Evolutionary conservation across 1,284 basidiomycete genomes (phyloP).

Genomic region (Abortiporus biennis): DNA sequence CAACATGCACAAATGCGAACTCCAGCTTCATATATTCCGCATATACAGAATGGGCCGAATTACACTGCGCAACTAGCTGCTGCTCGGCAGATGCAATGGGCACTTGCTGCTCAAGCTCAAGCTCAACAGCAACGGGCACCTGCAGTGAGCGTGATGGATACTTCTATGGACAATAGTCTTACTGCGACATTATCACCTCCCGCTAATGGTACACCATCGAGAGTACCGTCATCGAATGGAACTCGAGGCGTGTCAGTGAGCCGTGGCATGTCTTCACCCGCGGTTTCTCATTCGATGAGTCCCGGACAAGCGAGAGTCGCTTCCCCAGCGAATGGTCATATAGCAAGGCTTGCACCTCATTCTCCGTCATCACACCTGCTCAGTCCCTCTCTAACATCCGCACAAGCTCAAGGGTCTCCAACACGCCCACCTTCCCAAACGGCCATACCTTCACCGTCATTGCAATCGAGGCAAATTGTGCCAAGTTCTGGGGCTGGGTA

Average conservation of each 20-base stretch:
- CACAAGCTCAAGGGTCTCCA: slow-evolving; percentile 46
- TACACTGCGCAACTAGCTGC: slow-evolving; percentile 37
- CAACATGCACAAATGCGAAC: slow-evolving; percentile 22
- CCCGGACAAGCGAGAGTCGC: slow-evolving; percentile 30
- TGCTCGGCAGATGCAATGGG: slow-evolving; percentile 35
- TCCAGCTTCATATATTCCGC: slow-evolving; percentile 28
- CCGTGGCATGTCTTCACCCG: slow-evolving; percentile 21
- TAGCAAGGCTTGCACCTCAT: slow-evolving; percentile 23
- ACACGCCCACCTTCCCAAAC: slow-evolving; percentile 50
- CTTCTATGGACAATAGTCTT: slow-evolving; percentile 20
- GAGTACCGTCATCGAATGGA: slow-evolving; percentile 52
- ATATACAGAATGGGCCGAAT: slow-evolving; percentile 27
- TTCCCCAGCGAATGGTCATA: slow-evolving; percentile 17
- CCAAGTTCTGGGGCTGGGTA: slow-evolving; percentile 39
- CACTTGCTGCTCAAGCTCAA: slow-evolving; percentile 18
- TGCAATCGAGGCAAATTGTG: slow-evolving; percentile 52
- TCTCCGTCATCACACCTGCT: slow-evolving; percentile 51
- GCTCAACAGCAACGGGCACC: slow-evolving; percentile 27
- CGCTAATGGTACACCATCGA: slow-evolving; percentile 28
- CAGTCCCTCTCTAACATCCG: slow-evolving; percentile 38
- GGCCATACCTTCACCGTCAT: slow-evolving; percentile 54
- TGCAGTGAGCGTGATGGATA: slow-evolving; percentile 21
- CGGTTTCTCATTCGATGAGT: slow-evolving; percentile 29
- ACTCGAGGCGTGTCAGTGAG: slow-evolving; percentile 28
- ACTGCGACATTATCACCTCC: slow-evolving; percentile 26